phyloP scores from a whole-genome alignment of 495 filamentous ascomycete species.

The Tuber aestivum region DNA sequence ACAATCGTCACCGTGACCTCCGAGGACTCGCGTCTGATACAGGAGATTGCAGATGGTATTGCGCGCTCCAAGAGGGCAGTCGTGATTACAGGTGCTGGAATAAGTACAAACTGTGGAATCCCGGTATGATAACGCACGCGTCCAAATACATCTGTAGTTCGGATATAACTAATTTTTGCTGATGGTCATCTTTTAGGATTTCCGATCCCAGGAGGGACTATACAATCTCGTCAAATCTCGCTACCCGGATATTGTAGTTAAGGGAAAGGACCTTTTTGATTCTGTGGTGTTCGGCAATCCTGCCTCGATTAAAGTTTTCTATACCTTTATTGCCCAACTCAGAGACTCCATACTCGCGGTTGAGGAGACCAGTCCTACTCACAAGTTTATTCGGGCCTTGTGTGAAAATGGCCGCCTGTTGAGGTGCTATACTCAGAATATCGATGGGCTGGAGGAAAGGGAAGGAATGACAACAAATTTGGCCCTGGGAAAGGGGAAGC shows the following conservation, averaged over 20 bases:
- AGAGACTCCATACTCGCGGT: conserved; percentile 53
- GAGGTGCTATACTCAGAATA: conserved; percentile 66
- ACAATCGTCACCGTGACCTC: conserved; percentile 53
- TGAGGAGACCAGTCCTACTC: conserved; percentile 53
- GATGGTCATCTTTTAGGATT: conserved; percentile 51
- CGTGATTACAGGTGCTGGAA: conserved; percentile 64
- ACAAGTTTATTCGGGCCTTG: conserved; percentile 58
- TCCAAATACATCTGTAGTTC: conserved; percentile 11
- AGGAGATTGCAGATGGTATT: conserved; percentile 57
- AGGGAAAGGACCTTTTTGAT: conserved; percentile 63
- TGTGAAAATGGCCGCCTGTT: conserved; percentile 58
- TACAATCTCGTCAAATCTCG: conserved; percentile 63
- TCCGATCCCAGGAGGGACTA: conserved; percentile 63
- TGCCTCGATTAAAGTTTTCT: conserved; percentile 58
- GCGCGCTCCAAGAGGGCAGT: conserved; percentile 59
- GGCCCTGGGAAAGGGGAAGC: conserved; percentile 53
- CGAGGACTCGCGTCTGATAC: conserved; percentile 50
- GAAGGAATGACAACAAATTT: conserved; percentile 54
- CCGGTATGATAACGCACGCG: conserved; percentile 50
- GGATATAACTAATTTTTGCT: conserved; percentile 33
- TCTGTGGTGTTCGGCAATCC: conserved; percentile 60
- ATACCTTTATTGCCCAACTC: conserved; percentile 60
- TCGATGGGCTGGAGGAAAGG: conserved; percentile 62
- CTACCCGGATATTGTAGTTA: conserved; percentile 49
- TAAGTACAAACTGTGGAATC: conserved; percentile 67